Evolutionary conservation across 495 filamentous ascomycete species (phyloP), one percentile per base, ranked within the genome.

Genomic region (Neohortaea acidophila): DNA sequence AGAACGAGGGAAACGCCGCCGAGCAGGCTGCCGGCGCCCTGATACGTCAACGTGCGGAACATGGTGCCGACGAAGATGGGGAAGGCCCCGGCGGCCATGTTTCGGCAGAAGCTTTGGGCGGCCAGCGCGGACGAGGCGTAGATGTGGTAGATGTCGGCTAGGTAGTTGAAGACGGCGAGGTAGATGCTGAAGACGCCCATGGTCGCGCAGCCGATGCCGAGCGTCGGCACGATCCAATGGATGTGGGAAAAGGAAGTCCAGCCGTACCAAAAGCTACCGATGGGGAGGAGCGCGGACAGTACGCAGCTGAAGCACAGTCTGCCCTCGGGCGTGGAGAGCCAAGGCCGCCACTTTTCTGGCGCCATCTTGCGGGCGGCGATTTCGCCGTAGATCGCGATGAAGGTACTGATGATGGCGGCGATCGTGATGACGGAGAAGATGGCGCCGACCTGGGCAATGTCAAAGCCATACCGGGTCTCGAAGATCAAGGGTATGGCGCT

Each of bases 171-270:
- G 0, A 82, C 78, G 1, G 86, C 81, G 5, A 96, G 65, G 52
- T 94, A 94, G 30, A 94, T 73, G 28, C 73, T 75, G 52, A 82
- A 84, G 36, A 96, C 91, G 33, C 86, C 86, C 65, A 92, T 81
- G 0, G 79, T 91, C 2, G 83, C 75, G 41, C 77, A 70, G 0
- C 62, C 70, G 33, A 94, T 64, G 0, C 72, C 77, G 14, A 91
- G 54, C 0, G 75, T 60, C 4, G 86, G 85, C 0, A 77, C 69
- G 34, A 87, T 82, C 79, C 81, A 93, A 38, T 73, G 81, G 6
- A 79, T 66, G 0, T 67, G 67, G 0, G 71, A 57, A 36, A 66
- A 78, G 8, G 72, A 72, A 1, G 79, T 79, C 76, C 75, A 83
- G 19, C 73, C 78, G 55, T 91, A 87, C 58, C 80, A 81, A 61